A percentile compares a stretch with the other conserved stretches of the same genome.
These are phyloP conservation scores for Rehmannia glutinosa DNA, from an alignment of 257 asterid species.

Conservation along the genomic window DNA sequence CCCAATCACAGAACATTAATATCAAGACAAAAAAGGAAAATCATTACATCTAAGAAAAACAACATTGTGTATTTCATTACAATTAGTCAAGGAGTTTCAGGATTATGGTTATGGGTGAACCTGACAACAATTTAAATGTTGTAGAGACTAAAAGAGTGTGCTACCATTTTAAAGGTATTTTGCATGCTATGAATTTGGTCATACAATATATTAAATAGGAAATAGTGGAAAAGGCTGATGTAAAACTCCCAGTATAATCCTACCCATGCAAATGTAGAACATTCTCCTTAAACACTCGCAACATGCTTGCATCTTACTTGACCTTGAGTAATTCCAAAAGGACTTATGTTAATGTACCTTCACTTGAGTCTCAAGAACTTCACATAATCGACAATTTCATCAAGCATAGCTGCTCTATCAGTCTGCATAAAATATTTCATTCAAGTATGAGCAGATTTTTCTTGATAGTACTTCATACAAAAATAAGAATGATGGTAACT, in stretches of 20 bases:
- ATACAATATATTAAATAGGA: not conserved
- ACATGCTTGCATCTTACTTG: not conserved
- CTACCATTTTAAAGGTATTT: not conserved
- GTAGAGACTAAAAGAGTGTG: not conserved
- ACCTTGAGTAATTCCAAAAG: not conserved
- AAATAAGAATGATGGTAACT: not conserved
- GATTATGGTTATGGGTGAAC: constrained; percentile 6
- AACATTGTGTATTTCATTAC: not conserved
- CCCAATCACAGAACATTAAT: not conserved
- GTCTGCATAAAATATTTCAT: constrained; percentile 45
- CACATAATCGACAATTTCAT: constrained; percentile 93
- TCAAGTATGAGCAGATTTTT: constrained; percentile 12
- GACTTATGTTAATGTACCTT: constrained; percentile 44
- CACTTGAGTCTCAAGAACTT: constrained; percentile 97
- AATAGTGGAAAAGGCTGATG: not conserved
- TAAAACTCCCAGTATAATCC: not conserved
- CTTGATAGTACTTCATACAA: not conserved
- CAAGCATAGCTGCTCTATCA: constrained; percentile 98
- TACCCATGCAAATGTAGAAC: not conserved
- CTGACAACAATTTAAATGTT: not conserved
- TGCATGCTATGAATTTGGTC: not conserved
- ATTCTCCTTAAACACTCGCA: not conserved
- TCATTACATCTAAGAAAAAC: not conserved
- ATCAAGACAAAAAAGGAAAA: not conserved
- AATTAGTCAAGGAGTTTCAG: not conserved